phyloP scores from a whole-genome alignment of 2,329 filamentous ascomycete genomes.

The Nemania sp. region DNA sequence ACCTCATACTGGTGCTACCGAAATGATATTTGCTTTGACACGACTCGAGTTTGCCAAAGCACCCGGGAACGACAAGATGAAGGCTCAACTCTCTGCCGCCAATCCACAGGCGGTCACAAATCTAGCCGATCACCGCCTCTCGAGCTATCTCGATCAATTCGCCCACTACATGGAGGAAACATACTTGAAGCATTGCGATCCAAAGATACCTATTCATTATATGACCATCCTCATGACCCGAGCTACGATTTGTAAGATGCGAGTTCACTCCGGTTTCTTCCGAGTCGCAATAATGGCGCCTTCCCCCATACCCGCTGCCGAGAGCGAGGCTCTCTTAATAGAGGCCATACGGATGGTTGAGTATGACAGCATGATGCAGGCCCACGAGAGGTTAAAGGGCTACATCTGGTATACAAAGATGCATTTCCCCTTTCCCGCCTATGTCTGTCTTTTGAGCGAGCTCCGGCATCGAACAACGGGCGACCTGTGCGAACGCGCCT shows the following conservation, averaged over 20 bases:
- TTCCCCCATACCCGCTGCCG: slow-evolving; percentile 55
- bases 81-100: slow-evolving; percentile 46
- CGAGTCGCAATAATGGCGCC: slow-evolving; percentile 58
- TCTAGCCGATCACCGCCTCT: slow-evolving; percentile 63
- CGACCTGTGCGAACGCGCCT: slow-evolving; percentile 69
- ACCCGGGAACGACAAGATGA: slow-evolving; percentile 61
- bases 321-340: slow-evolving; percentile 65
- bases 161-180: slow-evolving; percentile 66
- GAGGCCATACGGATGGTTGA: slow-evolving; percentile 70
- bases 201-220: slow-evolving; percentile 69
- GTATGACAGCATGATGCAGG: slow-evolving; percentile 68
- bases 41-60: slow-evolving; percentile 69
- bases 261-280: slow-evolving; percentile 66
- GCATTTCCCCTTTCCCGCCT: slow-evolving; percentile 71
- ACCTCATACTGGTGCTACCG: slow-evolving; percentile 64
- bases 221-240: slow-evolving; percentile 70
- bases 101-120: slow-evolving; percentile 59
- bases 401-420: slow-evolving; percentile 71
- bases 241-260: slow-evolving; percentile 67
- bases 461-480: slow-evolving; percentile 65
- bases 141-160: slow-evolving; percentile 65
- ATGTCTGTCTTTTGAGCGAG: slow-evolving; percentile 70
- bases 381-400: slow-evolving; percentile 61
- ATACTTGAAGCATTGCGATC: slow-evolving; percentile 68
- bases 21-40: slow-evolving; percentile 70